phyloP scores from a whole-genome alignment of 148 eudicot species.

The Cornus florida region DNA sequence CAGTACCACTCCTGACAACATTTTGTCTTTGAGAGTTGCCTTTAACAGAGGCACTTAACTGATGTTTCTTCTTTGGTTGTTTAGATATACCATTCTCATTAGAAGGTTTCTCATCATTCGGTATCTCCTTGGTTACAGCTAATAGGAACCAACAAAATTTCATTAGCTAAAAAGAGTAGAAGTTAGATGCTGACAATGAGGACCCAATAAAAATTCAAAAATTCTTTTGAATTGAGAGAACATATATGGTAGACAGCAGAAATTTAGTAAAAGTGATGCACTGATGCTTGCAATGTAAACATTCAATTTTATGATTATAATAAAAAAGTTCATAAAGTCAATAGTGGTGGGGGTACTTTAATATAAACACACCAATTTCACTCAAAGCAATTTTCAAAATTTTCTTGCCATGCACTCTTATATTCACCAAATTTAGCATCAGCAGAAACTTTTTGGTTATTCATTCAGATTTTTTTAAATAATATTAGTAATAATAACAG shows the following conservation, averaged over 20 bases:
- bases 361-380: neutral
- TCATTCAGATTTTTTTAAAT: too few relatives aligned
- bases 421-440: too few relatives aligned
- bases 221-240: neutral
- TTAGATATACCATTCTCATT: slow-evolving; percentile 40
- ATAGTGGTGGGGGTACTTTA: neutral
- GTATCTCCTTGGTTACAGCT: slow-evolving; percentile 84
- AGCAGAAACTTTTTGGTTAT: too few relatives aligned
- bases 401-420: neutral
- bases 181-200: slow-evolving; percentile 4
- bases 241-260: neutral
- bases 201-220: too few relatives aligned
- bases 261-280: neutral
- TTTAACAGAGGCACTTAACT: slow-evolving; percentile 26
- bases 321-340: neutral
- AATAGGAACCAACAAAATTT: slow-evolving; percentile 1
- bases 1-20: slow-evolving; percentile 37
- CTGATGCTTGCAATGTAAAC: too few relatives aligned
- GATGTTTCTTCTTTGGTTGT: slow-evolving; percentile 48
- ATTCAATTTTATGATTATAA: neutral
- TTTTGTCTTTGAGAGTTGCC: slow-evolving; percentile 33
- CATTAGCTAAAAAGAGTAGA: neutral
- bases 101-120: slow-evolving; percentile 65
- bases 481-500: too few relatives aligned
- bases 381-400: neutral